These are phyloP conservation scores for Kickxella alabastrina DNA, from an alignment of 192 early-diverging fungal species.

Conservation along the genomic window DNA sequence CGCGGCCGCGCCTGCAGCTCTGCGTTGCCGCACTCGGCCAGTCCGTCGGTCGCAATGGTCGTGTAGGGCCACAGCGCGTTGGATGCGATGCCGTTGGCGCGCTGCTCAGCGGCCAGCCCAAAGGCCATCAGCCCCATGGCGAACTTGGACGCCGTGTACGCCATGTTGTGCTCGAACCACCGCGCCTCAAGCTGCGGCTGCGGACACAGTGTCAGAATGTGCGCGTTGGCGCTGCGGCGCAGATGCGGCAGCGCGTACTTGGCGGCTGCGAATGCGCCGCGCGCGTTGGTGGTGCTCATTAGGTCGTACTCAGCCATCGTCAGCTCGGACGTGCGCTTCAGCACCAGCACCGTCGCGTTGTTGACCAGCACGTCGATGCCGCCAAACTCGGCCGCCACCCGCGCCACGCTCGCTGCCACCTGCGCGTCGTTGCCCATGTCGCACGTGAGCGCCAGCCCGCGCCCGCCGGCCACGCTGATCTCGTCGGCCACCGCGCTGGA, in stretches of 20 bases:
- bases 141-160: constrained; percentile 60
- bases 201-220: constrained; percentile 70
- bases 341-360: constrained; percentile 64
- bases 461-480: constrained; percentile 64
- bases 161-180: constrained; percentile 63
- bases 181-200: constrained; percentile 58
- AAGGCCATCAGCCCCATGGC: constrained; percentile 69
- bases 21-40: constrained; percentile 48
- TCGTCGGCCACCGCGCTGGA: constrained; percentile 58
- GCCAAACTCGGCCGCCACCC: constrained; percentile 61
- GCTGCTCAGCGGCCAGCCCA: constrained; percentile 68
- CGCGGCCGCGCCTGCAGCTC: constrained; percentile 30
- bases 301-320: constrained; percentile 57
- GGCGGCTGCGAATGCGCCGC: constrained; percentile 67
- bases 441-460: constrained; percentile 64
- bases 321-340: constrained; percentile 56
- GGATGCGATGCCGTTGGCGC: constrained; percentile 61
- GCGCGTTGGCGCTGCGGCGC: constrained; percentile 64
- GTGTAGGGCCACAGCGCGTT: constrained; percentile 72
- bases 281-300: constrained; percentile 64
- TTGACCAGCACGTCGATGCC: constrained; percentile 80
- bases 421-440: constrained; percentile 72
- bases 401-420: constrained; percentile 57
- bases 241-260: constrained; percentile 67
- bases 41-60: constrained; percentile 64